Conservation (phyloP, 2,329 filamentous ascomycete species). For the Nigrospora osmanthi region DNA sequence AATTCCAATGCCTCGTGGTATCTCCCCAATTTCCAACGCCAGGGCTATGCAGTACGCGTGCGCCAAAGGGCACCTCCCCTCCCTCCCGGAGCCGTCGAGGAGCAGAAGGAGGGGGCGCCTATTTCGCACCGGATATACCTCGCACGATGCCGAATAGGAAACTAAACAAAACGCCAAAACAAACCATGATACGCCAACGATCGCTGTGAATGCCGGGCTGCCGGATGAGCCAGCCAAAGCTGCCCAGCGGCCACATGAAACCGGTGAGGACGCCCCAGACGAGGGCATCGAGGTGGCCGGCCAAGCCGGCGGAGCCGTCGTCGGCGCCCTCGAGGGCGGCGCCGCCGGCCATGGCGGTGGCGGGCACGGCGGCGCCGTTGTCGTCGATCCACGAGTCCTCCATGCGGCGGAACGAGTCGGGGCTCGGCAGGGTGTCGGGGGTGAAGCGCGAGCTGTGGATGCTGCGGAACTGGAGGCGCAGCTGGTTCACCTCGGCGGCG, state of each 20-base stretch:
- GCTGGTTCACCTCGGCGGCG: slow-evolving; percentile 69
- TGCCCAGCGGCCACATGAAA: slow-evolving; percentile 90
- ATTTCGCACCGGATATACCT: slow-evolving; percentile 22
- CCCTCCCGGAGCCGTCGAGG: neutral
- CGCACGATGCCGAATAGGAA: slow-evolving; percentile 26
- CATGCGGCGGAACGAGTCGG: slow-evolving; percentile 64
- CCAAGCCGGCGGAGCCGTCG: slow-evolving; percentile 33
- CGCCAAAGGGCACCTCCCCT: neutral
- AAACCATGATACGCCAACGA: slow-evolving; percentile 78
- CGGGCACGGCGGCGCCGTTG: slow-evolving; percentile 28
- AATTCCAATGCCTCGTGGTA: neutral
- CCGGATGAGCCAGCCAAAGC: slow-evolving; percentile 74
- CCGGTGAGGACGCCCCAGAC: slow-evolving; percentile 83
- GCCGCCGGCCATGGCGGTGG: slow-evolving; percentile 16
- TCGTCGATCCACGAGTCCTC: slow-evolving; percentile 91
- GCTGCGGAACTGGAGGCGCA: slow-evolving; percentile 82
- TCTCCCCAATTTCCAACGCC: neutral
- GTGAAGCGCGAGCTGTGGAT: slow-evolving; percentile 78
- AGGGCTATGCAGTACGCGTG: neutral
- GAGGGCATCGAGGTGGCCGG: slow-evolving; percentile 70
- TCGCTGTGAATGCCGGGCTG: slow-evolving; percentile 84
- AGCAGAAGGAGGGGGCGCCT: neutral
- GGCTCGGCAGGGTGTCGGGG: slow-evolving; percentile 80
- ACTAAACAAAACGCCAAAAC: slow-evolving; percentile 68
- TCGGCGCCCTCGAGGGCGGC: slow-evolving; percentile 39